phyloP scores from a whole-genome alignment of 2,329 filamentous ascomycete species.

The Diaporthe destruens region DNA sequence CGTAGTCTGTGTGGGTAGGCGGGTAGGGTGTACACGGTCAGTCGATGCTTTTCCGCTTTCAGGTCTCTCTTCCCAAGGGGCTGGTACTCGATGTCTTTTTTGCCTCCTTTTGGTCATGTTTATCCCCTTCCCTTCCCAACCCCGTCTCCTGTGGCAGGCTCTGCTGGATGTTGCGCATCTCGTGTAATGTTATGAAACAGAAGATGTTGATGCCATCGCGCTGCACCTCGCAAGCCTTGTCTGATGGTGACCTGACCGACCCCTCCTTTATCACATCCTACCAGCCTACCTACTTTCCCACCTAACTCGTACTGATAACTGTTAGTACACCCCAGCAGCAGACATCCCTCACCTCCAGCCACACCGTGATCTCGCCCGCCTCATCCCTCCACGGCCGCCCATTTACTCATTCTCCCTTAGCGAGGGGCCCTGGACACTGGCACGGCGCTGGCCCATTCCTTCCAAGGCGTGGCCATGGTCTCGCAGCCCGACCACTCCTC shows the following conservation, averaged over 20 bases:
- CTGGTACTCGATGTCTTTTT: not conserved
- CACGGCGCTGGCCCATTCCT: conserved; percentile 26
- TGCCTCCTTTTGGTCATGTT: conserved; percentile 5
- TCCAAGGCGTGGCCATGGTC: conserved; percentile 48
- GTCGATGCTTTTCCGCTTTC: conserved; percentile 29
- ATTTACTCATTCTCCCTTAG: not conserved
- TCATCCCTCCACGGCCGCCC: conserved; percentile 11
- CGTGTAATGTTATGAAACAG: conserved; percentile 35
- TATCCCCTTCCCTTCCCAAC: conserved; percentile 6
- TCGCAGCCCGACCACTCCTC: conserved; percentile 50
- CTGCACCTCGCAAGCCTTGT: conserved; percentile 23
- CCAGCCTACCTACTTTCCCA: conserved; percentile 34
- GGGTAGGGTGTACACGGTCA: conserved; percentile 30
- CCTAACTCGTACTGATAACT: conserved; percentile 29
- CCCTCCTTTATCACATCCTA: conserved; percentile 32
- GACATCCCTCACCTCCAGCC: conserved; percentile 32
- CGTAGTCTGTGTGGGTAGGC: conserved; percentile 23
- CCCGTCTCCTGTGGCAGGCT: conserved; percentile 21
- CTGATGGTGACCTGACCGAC: conserved; percentile 33
- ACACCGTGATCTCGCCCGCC: conserved; percentile 35
- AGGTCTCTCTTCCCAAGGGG: conserved; percentile 11
- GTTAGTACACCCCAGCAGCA: conserved; percentile 27
- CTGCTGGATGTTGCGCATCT: conserved; percentile 21
- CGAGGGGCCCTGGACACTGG: conserved; percentile 17
- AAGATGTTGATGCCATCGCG: conserved; percentile 32